A percentile compares a stretch with the other conserved stretches of the same genome.
These are phyloP conservation scores for Arthonia radiata DNA, from an alignment of 495 filamentous ascomycete genomes.

Conservation along the genomic window DNA sequence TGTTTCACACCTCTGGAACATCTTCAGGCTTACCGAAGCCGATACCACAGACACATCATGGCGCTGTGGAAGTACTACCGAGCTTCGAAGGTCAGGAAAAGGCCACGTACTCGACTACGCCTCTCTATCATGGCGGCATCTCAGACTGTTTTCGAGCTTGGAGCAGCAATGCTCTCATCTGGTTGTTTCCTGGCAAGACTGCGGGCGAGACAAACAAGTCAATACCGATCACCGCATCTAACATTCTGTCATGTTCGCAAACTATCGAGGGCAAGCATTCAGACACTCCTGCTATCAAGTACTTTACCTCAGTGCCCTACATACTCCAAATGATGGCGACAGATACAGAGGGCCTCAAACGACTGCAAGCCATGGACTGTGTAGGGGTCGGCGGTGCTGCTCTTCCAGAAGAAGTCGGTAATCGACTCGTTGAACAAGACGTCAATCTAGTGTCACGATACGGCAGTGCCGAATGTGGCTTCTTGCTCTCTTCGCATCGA, in stretches of 20 bases:
- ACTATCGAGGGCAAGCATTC: constrained; percentile 4
- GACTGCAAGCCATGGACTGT: constrained; percentile 22
- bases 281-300: constrained; percentile 12
- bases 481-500: constrained; percentile 25
- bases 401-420: constrained; percentile 19
- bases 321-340: constrained; percentile 23
- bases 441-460: constrained; percentile 28
- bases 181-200: constrained; percentile 25
- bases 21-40: constrained; percentile 28
- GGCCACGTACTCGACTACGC: constrained; percentile 36
- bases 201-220: too few species aligned
- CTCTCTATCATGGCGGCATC: constrained; percentile 34
- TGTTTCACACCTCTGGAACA: constrained; percentile 28
- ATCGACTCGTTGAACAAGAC: constrained; percentile 18
- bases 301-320: constrained; percentile 33
- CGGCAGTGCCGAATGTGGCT: constrained; percentile 34
- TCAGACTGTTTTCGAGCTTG: constrained; percentile 31
- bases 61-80: constrained; percentile 23
- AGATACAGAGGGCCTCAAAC: constrained; percentile 12
- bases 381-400: constrained; percentile 35
- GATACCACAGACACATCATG: constrained; percentile 24
- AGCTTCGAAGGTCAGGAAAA: constrained; percentile 9
- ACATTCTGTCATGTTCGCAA: constrained; percentile 17
- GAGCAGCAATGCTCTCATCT: constrained; percentile 23
- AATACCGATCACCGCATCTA: constrained; percentile 23